Conservation (phyloP, 1,284 basidiomycete species). For the Sporisorium exsertum region DNA sequence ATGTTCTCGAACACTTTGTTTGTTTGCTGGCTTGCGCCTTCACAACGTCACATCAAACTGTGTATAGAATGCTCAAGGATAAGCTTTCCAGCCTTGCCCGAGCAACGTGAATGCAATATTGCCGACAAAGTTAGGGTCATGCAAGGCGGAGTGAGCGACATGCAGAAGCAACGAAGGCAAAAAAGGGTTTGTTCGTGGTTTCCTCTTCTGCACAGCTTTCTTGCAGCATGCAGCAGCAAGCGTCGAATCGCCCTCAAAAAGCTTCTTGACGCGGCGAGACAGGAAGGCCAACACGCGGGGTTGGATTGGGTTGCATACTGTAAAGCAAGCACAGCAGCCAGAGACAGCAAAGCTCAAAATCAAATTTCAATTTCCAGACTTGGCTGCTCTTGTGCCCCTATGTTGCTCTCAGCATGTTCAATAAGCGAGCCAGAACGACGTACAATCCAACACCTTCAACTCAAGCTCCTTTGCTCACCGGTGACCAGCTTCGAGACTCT, state of each 20-base stretch:
- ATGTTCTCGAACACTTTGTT: background rate
- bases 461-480: background rate
- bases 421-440: background rate
- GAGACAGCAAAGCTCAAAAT: background rate
- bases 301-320: background rate
- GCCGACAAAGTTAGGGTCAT: background rate
- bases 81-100: constrained; percentile 8
- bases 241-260: background rate
- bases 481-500: background rate
- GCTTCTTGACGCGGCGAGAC: background rate
- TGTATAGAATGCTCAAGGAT: background rate
- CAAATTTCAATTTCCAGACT: constrained; percentile 3
- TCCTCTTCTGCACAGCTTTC: constrained; percentile 2
- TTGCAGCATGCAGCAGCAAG: background rate
- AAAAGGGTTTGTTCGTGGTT: background rate
- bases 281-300: background rate
- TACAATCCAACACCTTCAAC: background rate
- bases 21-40: background rate
- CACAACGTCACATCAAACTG: background rate
- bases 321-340: background rate
- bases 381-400: constrained; percentile 1
- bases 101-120: background rate
- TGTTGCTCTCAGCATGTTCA: background rate
- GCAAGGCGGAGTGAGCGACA: background rate
- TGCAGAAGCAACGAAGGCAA: background rate